Evolutionary conservation across 1,284 basidiomycete species (phyloP).

Genomic region (Leccinum ponderosum): DNA sequence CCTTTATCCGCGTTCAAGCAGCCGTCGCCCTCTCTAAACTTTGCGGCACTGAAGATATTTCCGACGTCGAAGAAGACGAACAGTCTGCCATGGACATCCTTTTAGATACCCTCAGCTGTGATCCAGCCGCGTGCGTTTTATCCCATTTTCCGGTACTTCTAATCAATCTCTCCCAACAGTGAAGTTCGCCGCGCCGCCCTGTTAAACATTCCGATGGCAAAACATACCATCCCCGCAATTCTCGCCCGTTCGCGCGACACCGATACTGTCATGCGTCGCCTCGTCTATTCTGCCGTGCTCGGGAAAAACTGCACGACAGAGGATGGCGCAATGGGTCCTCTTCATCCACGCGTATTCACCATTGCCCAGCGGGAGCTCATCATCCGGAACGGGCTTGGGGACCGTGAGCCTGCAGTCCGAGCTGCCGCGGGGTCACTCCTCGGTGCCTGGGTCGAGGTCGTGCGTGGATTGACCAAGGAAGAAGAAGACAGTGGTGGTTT

Average conservation of each 20-base stretch:
- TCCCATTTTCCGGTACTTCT: neutral
- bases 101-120: constrained; percentile 72
- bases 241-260: constrained; percentile 85
- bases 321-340: constrained; percentile 47
- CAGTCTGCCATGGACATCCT: constrained; percentile 68
- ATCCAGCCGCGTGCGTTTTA: constrained; percentile 71
- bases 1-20: constrained; percentile 81
- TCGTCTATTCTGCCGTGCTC: constrained; percentile 77
- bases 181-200: constrained; percentile 91
- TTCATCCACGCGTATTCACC: constrained; percentile 68
- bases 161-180: constrained; percentile 39
- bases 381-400: constrained; percentile 83
- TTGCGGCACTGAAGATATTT: constrained; percentile 72
- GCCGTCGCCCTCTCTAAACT: constrained; percentile 86
- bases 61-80: constrained; percentile 66
- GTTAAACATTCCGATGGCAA: constrained; percentile 72
- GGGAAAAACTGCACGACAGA: constrained; percentile 23
- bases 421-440: constrained; percentile 79
- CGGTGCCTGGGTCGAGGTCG: constrained; percentile 75
- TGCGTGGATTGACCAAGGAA: constrained; percentile 45
- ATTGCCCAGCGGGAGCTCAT: constrained; percentile 80
- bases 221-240: constrained; percentile 63
- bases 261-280: constrained; percentile 80
- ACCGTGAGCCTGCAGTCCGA: constrained; percentile 83
- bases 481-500: constrained; percentile 42